Base-by-base conservation (phyloP, 23 red algal genomes). In the Gracilariopsis chorda region DNA sequence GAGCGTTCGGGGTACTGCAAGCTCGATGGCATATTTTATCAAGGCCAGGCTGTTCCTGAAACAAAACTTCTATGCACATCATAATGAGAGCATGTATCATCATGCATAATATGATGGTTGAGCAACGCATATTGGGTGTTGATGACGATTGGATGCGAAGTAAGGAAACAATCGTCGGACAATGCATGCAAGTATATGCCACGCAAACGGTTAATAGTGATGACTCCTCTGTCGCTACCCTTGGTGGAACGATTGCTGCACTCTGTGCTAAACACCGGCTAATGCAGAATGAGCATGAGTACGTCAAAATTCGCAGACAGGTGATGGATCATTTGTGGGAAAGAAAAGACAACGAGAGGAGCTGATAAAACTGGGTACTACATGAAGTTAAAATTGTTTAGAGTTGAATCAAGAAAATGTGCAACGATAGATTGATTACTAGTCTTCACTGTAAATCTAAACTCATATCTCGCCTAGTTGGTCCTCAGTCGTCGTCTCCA, bases 81-180 rank as follows among this genome's bases (percentile, higher is more conserved):
- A n/a, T 55, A 16, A n/a, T n/a, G 14, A n/a, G n/a, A n/a, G n/a
- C n/a, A n/a, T 78, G 37, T 20, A 37, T 53, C 28, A 24, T 78
- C 14, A 44, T 73, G 6, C 67, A 73, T 4, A 73, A 73, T n/a
- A 73, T 73, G 67, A 46, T 73, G 35, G 67, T 73, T 35, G 67
- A 73, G 27, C 3, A 59, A 4, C 55, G 6, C 19, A 27, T 7
- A 4, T 59, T 59, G 16, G 16, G 29, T 27, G 6, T 27, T 19
- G 55, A 59, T n/a, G 55, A 59, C n/a, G 16, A 59, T n/a, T n/a
- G 55, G 55, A 59, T 9, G 55, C 6, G 55, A 17, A 25, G 2
- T 30, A 68, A 41, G 62, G 3, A 12, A 68, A 39, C 33, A 68
- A 68, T 41, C 33, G 41, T 41, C 33, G 41, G 27, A 30, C 41